Evolutionary conservation across 176 grass and related monocot genomes (phyloP), one percentile per base, ranked within the genome.

Genomic region (Elymus sibiricus): DNA sequence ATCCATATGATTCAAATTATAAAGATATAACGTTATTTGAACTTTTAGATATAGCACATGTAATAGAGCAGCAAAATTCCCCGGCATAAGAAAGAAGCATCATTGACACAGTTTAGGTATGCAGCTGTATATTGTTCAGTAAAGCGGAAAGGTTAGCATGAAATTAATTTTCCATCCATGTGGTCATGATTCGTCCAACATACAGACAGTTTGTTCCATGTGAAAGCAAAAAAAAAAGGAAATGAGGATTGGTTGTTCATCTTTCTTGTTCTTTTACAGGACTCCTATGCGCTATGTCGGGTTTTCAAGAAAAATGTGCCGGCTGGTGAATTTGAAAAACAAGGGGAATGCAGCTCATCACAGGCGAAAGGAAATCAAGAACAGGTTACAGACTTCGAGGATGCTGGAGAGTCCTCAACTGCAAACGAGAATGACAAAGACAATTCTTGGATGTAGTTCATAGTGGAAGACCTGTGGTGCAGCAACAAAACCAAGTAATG

Each of bases 371-470:
- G 37, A 89, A 85, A 86, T 87, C 82, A 83, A 79, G 85, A 93
- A 76, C 64, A 86, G 35, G 56, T 75, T 44, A 17, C 82, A 1
- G 75, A 83, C 14, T 79, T 78, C 1, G 37, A 77, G 37, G 87
- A 84, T 15, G 86, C 58, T 84, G 89, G 88, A 88, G 87, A 95
- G 35, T 90, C 92, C 27, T 91, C 90, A 24, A 59, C 67, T 83
- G 81, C 86, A 43, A 88, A 94, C 29, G 97, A 97, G 62, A 89
- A 91, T 40, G 92, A 92, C 40, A 97, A 94, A 90, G 97, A 99
- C 55, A 95, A 93, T 74, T 86, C 97, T 35, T 99, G 97, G 97
- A 97, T 99, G 94, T 92, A 99, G 80, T 99, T 96, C 92, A 99
- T 99, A 85, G 82, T 90, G 22, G 97, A 99, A 17, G 97, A 94